These are phyloP conservation scores for Penicillium angulare DNA, from an alignment of 495 filamentous ascomycete species.

Conservation along the genomic window DNA sequence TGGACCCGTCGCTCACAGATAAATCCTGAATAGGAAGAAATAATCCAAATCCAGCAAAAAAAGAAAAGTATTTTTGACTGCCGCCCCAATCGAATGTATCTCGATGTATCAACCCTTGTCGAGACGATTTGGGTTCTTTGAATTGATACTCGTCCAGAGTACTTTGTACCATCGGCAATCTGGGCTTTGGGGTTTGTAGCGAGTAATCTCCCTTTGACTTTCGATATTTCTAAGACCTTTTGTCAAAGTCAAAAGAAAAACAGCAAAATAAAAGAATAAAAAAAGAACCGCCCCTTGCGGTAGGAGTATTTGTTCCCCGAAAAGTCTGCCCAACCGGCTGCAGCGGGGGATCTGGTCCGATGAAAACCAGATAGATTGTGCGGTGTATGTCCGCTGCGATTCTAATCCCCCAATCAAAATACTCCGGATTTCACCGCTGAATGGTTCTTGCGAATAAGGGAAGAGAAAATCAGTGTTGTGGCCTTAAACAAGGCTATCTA, in stretches of 20 bases:
- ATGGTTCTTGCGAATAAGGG: slow-evolving; percentile 2
- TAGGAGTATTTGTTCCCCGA: neutral
- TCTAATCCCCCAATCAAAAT: slow-evolving; percentile 6
- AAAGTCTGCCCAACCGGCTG: slow-evolving; percentile 13
- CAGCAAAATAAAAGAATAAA: neutral
- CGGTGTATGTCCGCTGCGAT: slow-evolving; percentile 3
- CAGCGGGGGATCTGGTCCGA: slow-evolving; percentile 12
- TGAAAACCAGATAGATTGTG: slow-evolving; percentile 5
- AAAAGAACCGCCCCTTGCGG: slow-evolving; percentile 2
- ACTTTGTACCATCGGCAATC: no score
- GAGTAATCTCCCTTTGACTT: neutral
- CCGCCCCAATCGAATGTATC: slow-evolving; percentile 12
- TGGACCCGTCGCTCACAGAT: neutral
- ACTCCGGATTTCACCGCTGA: slow-evolving; percentile 12
- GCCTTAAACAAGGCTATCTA: no score
- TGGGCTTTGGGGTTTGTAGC: neutral
- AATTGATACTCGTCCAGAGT: neutral
- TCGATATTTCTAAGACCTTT: neutral
- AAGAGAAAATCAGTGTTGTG: slow-evolving; percentile 1
- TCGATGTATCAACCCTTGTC: neutral
- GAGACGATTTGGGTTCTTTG: neutral
- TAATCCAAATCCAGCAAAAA: neutral
- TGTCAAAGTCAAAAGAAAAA: neutral
- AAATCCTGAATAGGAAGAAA: neutral
- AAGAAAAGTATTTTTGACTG: slow-evolving; percentile 12